Percentiles rank a stretch among this genome's conserved stretches.
Evolutionary conservation across 2,329 filamentous ascomycete species (phyloP).

Genomic region (Periglandula ipomoeae): DNA sequence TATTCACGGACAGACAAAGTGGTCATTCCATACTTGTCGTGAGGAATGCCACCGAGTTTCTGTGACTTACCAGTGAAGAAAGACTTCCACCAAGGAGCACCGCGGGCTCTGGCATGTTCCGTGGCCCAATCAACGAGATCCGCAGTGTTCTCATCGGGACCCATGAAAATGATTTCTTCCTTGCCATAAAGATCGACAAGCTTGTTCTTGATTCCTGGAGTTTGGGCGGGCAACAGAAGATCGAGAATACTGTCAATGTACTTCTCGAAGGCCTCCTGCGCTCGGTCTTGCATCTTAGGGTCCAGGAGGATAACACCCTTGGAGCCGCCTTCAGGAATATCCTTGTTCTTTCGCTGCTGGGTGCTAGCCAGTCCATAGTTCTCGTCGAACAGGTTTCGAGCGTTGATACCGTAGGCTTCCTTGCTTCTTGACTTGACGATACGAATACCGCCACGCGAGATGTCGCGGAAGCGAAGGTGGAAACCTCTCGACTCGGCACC

Average conservation of each 20-base stretch:
- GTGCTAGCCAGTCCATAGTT: constrained; percentile 98
- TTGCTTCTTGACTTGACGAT: constrained; percentile 97
- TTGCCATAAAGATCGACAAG: constrained; percentile 93
- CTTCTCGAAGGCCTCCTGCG: constrained; percentile 90
- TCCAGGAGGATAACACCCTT: constrained; percentile 97
- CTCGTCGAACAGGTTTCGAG: constrained; percentile 92
- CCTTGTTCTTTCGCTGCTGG: constrained; percentile 99
- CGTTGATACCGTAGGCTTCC: constrained; percentile 94
- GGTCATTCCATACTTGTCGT: constrained; percentile 96
- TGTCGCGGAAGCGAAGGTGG: constrained; percentile 94
- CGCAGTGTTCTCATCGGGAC: constrained; percentile 96
- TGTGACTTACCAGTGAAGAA: constrained; percentile 99
- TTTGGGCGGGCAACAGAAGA: constrained; percentile 78
- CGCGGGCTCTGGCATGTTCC: constrained; percentile 76
- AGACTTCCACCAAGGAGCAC: constrained; percentile 98
- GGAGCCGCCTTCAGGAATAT: constrained; percentile 95
- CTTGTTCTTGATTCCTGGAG: constrained; percentile 96
- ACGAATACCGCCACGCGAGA: constrained; percentile 91
- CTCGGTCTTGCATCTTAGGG: constrained; percentile 87
- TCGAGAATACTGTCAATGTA: constrained; percentile 99
- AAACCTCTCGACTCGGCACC: constrained; percentile 95
- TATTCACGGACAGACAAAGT: constrained; percentile 94
- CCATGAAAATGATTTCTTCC: constrained; percentile 97
- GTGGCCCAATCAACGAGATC: constrained; percentile 99
- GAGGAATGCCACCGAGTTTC: constrained; percentile 89